phyloP scores from a whole-genome alignment of 306 rosid genomes.

The Echinosophora koreensis region DNA sequence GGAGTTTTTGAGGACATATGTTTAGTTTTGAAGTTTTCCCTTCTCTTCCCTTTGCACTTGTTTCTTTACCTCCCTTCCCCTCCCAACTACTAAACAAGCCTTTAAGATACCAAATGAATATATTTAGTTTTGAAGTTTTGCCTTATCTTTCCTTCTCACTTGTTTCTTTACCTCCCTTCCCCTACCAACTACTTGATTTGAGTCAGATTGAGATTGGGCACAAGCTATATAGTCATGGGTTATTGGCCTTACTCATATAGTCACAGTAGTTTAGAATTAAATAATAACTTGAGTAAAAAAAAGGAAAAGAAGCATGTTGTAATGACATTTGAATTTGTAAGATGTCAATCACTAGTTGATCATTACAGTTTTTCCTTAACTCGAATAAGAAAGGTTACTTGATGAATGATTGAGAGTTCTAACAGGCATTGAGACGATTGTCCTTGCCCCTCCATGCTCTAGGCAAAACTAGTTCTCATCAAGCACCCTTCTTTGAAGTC shows the following conservation, averaged over 20 bases:
- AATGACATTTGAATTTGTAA: conserved; percentile 9
- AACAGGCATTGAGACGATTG: not conserved
- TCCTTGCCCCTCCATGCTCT: not conserved
- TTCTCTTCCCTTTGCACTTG: not conserved
- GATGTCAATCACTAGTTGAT: not conserved
- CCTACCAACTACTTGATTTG: not conserved
- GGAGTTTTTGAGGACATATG: not conserved
- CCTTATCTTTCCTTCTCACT: not conserved
- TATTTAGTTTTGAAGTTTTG: not conserved
- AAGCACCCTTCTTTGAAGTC: too few species aligned
- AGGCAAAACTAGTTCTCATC: too few species aligned
- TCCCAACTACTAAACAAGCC: not conserved
- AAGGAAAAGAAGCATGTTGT: conserved; percentile 8
- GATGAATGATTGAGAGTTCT: not conserved
- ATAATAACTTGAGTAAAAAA: not conserved
- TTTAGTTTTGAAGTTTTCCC: not conserved
- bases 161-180: not conserved
- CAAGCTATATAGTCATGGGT: not conserved
- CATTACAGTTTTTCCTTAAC: not conserved
- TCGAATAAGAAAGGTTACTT: not conserved
- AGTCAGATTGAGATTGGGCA: not conserved
- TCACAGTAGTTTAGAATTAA: not conserved
- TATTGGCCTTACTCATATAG: not conserved
- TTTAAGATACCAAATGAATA: too few species aligned
- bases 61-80: not conserved